Evolutionary conservation across 2,329 filamentous ascomycete species (phyloP).

Genomic region (Cadophora sp.): DNA sequence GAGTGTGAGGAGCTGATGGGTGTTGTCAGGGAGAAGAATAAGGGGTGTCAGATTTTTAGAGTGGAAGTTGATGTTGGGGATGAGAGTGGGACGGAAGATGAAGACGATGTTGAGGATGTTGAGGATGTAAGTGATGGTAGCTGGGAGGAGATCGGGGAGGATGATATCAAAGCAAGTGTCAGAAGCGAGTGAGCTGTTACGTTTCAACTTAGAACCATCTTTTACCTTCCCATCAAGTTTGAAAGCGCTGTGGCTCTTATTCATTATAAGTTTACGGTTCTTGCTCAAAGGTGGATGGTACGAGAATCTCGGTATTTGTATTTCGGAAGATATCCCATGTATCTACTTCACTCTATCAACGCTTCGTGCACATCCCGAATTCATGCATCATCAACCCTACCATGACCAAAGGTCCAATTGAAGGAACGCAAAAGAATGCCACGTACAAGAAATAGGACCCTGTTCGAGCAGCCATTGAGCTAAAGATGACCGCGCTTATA

Average conservation of each 20-base stretch:
- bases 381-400: background rate
- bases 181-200: background rate
- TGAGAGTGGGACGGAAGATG: slow-evolving; percentile 10
- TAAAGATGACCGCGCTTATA: too few relatives aligned
- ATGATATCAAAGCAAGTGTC: background rate
- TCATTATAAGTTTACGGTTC: too few relatives aligned
- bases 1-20: slow-evolving; percentile 12
- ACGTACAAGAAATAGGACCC: background rate
- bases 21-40: slow-evolving; percentile 20
- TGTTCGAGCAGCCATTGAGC: too few relatives aligned
- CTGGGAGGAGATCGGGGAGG: slow-evolving; percentile 22
- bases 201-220: too few relatives aligned
- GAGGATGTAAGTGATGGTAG: slow-evolving; percentile 25
- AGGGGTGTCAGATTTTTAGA: slow-evolving; percentile 22
- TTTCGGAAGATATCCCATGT: too few relatives aligned
- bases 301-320: too few relatives aligned
- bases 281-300: too few relatives aligned
- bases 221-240: too few relatives aligned
- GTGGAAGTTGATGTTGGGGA: slow-evolving; percentile 22
- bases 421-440: background rate
- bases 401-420: background rate
- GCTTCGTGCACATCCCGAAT: background rate
- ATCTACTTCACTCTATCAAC: background rate
- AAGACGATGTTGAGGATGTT: background rate
- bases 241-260: too few relatives aligned